These are phyloP conservation scores for Phyllosticta citribraziliensis DNA, from an alignment of 2,329 filamentous ascomycete genomes.

Conservation along the genomic window DNA sequence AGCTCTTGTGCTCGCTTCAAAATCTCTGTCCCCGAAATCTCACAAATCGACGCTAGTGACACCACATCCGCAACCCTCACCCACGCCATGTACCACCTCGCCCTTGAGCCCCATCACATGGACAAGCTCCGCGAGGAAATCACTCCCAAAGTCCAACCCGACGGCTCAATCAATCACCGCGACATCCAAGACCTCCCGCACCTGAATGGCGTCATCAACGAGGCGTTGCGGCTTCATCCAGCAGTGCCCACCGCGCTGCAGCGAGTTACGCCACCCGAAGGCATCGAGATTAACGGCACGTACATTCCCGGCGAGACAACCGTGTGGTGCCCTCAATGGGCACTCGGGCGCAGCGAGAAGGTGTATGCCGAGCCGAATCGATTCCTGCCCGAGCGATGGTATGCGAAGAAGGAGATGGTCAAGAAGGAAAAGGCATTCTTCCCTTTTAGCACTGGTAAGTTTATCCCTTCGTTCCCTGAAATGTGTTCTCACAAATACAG, in stretches of 20 bases:
- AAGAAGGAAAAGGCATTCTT: conserved; percentile 15
- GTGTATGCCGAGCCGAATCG: neutral
- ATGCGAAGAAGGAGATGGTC: conserved; percentile 16
- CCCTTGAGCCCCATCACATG: conserved; percentile 15
- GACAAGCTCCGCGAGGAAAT: conserved; percentile 26
- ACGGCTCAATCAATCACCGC: conserved; percentile 19
- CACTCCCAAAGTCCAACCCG: conserved; percentile 14
- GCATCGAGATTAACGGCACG: conserved; percentile 24
- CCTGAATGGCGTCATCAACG: conserved; percentile 34
- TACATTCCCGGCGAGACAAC: conserved; percentile 23
- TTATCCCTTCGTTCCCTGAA: neutral
- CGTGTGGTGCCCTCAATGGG: conserved; percentile 14
- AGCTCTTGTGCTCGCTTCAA: neutral
- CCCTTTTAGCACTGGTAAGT: neutral
- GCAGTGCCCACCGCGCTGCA: conserved; percentile 29
- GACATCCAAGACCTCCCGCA: conserved; percentile 17
- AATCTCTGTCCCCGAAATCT: neutral
- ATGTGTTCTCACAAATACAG: neutral
- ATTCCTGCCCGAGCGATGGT: conserved; percentile 6
- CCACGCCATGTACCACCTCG: conserved; percentile 14
- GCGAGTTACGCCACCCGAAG: conserved; percentile 29
- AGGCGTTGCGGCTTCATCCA: conserved; percentile 33
- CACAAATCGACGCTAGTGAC: conserved; percentile 28
- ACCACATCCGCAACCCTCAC: conserved; percentile 3
- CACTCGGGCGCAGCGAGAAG: conserved; percentile 10